Conservation (phyloP, 1,139 yeast genomes). For the Kodamaea alishanica region DNA sequence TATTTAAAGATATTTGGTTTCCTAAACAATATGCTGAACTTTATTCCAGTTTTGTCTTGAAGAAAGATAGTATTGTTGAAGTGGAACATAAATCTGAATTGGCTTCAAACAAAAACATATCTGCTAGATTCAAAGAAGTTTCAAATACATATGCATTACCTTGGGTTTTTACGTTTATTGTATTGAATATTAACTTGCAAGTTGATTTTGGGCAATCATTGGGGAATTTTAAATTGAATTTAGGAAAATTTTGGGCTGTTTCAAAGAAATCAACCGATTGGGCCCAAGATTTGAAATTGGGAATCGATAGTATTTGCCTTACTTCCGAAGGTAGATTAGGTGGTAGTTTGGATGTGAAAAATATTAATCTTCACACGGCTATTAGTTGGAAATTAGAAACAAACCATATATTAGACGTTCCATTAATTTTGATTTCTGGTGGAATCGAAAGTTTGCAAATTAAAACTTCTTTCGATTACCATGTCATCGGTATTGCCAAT, state of each 20-base stretch:
- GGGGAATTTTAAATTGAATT: slow-evolving; percentile 55
- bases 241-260: slow-evolving; percentile 66
- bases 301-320: slow-evolving; percentile 52
- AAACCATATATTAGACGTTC: slow-evolving; percentile 49
- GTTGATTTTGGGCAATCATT: slow-evolving; percentile 83
- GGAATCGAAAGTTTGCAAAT: slow-evolving; percentile 55
- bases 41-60: slow-evolving; percentile 9
- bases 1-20: slow-evolving; percentile 84
- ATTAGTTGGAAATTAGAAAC: slow-evolving; percentile 62
- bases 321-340: slow-evolving; percentile 75
- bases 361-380: slow-evolving; percentile 57
- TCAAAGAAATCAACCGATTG: slow-evolving; percentile 66
- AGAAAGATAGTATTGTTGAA: slow-evolving; percentile 4
- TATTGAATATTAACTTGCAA: slow-evolving; percentile 50
- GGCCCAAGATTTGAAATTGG: slow-evolving; percentile 68
- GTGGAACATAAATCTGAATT: slow-evolving; percentile 16
- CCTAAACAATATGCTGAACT: slow-evolving; percentile 32
- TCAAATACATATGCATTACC: slow-evolving; percentile 68
- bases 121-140: slow-evolving; percentile 55
- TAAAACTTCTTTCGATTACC: slow-evolving; percentile 77
- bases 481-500: slow-evolving; percentile 67
- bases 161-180: slow-evolving; percentile 62
- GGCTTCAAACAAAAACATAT: slow-evolving; percentile 39
- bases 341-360: slow-evolving; percentile 53
- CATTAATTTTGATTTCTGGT: slow-evolving; percentile 61